Percentiles rank a stretch among this genome's conserved stretches.
phyloP scores from a whole-genome alignment of 202 grass and related monocot genomes.

The Schoenoplectus tabernaemontani region DNA sequence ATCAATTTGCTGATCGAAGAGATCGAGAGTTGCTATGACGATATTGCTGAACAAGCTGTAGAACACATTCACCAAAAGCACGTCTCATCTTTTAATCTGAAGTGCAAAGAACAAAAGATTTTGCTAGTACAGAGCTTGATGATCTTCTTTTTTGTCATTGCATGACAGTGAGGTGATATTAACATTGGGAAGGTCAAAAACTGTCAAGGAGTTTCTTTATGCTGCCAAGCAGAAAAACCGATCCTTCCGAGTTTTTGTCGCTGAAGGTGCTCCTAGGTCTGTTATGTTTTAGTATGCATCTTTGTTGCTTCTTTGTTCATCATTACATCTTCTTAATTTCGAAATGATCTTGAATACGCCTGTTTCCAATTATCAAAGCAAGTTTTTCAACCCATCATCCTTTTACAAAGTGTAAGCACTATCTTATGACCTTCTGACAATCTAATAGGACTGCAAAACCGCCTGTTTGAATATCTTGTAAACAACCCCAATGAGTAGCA shows the following conservation, averaged over 20 bases:
- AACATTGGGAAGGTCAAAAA: constrained; percentile 87
- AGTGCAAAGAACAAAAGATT: neutral
- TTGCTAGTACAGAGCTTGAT: neutral
- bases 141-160: neutral
- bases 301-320: neutral
- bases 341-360: neutral
- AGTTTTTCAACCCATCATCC: neutral
- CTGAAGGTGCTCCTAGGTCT: constrained; percentile 88
- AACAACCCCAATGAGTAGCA: neutral
- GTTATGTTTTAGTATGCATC: constrained; percentile 19
- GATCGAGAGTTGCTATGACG: constrained; percentile 81
- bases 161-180: constrained; percentile 82
- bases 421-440: neutral
- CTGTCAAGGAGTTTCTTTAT: constrained; percentile 92
- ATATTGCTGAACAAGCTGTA: constrained; percentile 84
- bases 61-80: constrained; percentile 99
- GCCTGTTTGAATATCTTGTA: neutral
- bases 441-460: neutral
- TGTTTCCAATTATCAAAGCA: neutral
- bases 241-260: constrained; percentile 92
- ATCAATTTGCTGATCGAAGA: constrained; percentile 91
- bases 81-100: constrained; percentile 14
- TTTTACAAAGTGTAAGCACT: neutral
- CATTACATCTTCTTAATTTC: neutral
- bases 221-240: constrained; percentile 89